A percentile compares a stretch with the other conserved stretches of the same genome.
These are phyloP conservation scores for Oryza australiensis DNA, from an alignment of 176 grass and related monocot genomes.

Conservation along the genomic window DNA sequence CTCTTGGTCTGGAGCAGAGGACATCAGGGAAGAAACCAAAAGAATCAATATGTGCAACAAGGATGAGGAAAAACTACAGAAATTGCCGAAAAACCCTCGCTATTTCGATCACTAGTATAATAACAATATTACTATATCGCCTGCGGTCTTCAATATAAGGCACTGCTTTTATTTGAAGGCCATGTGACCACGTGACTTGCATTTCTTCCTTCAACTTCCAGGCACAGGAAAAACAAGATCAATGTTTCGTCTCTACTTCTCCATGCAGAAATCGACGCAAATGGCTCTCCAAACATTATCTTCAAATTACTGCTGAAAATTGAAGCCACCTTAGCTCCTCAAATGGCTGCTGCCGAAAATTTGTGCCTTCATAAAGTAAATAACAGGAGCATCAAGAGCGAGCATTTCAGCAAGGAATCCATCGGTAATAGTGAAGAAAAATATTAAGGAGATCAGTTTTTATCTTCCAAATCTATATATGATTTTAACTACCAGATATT, in stretches of 20 bases:
- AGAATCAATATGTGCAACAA: conserved; percentile 63
- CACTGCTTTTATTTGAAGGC: conserved; percentile 27
- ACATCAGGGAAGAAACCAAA: conserved; percentile 31
- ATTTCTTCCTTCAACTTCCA: conserved; percentile 27
- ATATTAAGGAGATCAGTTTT: neutral
- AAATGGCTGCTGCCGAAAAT: conserved; percentile 44
- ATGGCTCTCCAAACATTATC: conserved; percentile 21
- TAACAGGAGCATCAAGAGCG: conserved; percentile 17
- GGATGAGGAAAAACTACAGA: conserved; percentile 39
- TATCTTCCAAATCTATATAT: neutral
- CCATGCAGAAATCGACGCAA: conserved; percentile 10
- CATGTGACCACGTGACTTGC: neutral
- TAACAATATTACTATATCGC: neutral
- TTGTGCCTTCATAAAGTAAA: conserved; percentile 50
- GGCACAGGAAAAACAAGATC: conserved; percentile 30
- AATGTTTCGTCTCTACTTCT: conserved; percentile 29
- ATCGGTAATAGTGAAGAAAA: neutral
- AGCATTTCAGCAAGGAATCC: conserved; percentile 4
- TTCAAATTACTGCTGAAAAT: conserved; percentile 34
- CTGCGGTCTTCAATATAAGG: conserved; percentile 12
- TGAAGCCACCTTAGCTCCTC: conserved; percentile 42
- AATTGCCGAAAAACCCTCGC: conserved; percentile 31
- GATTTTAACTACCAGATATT: neutral
- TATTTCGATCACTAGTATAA: conserved; percentile 35
- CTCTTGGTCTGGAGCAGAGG: conserved; percentile 27